These are phyloP conservation scores for Biscogniauxia sp. DNA, from an alignment of 2,329 filamentous ascomycete species.

Conservation along the genomic window DNA sequence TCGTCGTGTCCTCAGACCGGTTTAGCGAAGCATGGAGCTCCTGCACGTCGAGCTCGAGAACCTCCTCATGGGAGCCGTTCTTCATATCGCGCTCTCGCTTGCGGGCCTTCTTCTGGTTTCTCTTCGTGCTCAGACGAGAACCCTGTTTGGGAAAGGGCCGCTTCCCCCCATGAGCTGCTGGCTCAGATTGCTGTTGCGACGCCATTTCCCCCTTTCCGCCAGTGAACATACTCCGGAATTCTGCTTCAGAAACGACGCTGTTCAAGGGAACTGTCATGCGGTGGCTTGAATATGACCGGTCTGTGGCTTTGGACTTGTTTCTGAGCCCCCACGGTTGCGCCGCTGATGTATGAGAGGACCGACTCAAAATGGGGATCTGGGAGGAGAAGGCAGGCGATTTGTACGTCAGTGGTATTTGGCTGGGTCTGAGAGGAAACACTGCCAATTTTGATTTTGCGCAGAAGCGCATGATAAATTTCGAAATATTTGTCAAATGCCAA, in stretches of 20 bases:
- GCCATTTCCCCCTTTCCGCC: background rate
- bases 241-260: too few relatives aligned
- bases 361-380: background rate
- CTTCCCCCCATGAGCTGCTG: constrained; percentile 11
- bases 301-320: background rate
- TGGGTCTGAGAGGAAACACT: background rate
- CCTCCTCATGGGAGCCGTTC: constrained; percentile 64
- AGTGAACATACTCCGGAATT: background rate
- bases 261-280: background rate
- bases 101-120: constrained; percentile 45
- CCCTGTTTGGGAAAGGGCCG: constrained; percentile 10
- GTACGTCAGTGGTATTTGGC: background rate
- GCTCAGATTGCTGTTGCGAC: background rate
- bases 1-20: constrained; percentile 26
- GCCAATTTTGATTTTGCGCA: background rate
- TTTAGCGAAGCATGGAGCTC: constrained; percentile 47
- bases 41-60: constrained; percentile 62
- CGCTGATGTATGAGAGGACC: background rate
- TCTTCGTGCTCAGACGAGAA: constrained; percentile 7
- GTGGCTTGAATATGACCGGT: background rate
- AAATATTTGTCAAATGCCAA: background rate
- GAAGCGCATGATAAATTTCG: background rate
- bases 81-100: constrained; percentile 60
- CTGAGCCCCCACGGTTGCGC: too few relatives aligned
- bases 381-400: background rate